These are phyloP conservation scores for Gentiana straminea DNA, from an alignment of 257 asterid species.

Conservation along the genomic window DNA sequence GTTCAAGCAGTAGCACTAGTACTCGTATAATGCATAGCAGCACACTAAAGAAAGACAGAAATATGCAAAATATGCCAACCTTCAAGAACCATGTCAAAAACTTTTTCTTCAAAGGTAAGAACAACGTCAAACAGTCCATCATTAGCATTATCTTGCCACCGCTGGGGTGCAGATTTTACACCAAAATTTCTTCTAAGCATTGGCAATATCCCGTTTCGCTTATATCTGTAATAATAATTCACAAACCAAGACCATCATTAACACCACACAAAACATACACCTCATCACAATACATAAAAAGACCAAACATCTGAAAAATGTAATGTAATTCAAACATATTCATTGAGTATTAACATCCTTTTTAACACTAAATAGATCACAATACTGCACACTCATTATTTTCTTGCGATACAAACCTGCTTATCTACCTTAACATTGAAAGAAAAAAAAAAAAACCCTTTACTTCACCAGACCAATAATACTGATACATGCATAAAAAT, in stretches of 20 bases:
- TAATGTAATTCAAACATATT: too few species aligned
- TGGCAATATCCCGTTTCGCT: conserved; percentile 86
- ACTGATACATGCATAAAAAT: too few species aligned
- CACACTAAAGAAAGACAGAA: not conserved
- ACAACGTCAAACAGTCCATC: conserved; percentile 93
- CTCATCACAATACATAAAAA: not conserved
- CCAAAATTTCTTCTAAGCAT: conserved; percentile 91
- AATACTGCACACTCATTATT: too few species aligned
- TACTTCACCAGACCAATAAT: too few species aligned
- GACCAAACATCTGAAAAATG: too few species aligned
- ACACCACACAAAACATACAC: not conserved
- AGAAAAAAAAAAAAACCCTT: too few species aligned
- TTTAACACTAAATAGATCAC: too few species aligned
- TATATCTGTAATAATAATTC: conserved; percentile 35
- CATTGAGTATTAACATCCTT: too few species aligned
- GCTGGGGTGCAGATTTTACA: conserved; percentile 84
- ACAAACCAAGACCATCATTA: not conserved
- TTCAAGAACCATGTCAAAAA: conserved; percentile 91
- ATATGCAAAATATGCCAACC: conserved; percentile 33
- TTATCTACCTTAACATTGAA: too few species aligned
- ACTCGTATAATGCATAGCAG: not conserved
- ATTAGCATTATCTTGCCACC: conserved; percentile 91
- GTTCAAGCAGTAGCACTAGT: too few species aligned
- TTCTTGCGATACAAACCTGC: too few species aligned
- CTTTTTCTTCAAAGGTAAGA: conserved; percentile 90